These are phyloP conservation scores for Didymella sp. DNA, from an alignment of 2,329 filamentous ascomycete species.

Conservation along the genomic window DNA sequence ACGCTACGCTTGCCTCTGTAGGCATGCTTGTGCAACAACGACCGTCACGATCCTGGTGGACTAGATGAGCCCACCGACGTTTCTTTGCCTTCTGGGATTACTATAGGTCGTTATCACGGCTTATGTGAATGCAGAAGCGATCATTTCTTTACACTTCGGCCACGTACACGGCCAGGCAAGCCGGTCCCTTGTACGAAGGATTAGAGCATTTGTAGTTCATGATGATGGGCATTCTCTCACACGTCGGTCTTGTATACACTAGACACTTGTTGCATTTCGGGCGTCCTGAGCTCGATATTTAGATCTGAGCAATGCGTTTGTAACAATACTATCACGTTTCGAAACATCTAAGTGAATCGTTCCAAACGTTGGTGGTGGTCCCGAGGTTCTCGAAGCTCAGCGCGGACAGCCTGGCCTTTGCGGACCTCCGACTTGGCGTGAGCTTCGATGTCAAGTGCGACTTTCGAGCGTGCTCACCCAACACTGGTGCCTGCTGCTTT, in stretches of 20 bases:
- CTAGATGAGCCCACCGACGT: background rate
- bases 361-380: background rate
- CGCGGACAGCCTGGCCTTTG: constrained; percentile 27
- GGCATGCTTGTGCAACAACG: constrained; percentile 19
- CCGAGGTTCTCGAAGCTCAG: constrained; percentile 2
- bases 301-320: constrained; percentile 23
- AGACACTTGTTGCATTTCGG: constrained; percentile 43
- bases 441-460: constrained; percentile 14
- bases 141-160: background rate
- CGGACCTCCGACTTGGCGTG: constrained; percentile 24
- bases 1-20: constrained; percentile 33
- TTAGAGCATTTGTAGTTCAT: constrained; percentile 17
- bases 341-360: background rate
- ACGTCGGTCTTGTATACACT: constrained; percentile 40
- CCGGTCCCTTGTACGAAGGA: constrained; percentile 24
- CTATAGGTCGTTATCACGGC: background rate
- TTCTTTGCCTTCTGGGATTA: background rate
- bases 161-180: constrained; percentile 27
- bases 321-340: constrained; percentile 20
- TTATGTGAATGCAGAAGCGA: background rate
- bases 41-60: constrained; percentile 26
- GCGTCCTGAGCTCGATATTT: constrained; percentile 34
- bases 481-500: constrained; percentile 29
- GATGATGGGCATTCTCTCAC: constrained; percentile 7
- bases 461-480: background rate